These are phyloP conservation scores for Sporothrix dimorphospora DNA, from an alignment of 2,329 filamentous ascomycete species.

Conservation along the genomic window DNA sequence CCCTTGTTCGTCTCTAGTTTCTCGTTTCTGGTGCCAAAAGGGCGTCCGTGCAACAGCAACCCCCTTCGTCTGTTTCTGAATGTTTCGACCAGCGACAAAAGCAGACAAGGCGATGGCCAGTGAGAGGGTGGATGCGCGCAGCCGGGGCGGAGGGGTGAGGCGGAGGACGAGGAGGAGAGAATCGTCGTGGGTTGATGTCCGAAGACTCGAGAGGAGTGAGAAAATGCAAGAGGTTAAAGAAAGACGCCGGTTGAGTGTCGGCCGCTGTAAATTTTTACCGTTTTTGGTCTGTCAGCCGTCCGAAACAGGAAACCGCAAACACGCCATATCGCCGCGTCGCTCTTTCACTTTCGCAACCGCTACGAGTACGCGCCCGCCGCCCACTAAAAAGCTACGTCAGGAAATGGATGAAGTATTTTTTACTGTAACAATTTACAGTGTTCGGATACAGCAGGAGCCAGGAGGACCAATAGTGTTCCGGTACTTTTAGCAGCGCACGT, in stretches of 20 bases:
- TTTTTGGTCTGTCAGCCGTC: constrained; percentile 22
- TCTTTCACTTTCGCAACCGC: constrained; percentile 3
- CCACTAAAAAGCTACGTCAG: too few species aligned
- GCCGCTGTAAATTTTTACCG: constrained; percentile 8
- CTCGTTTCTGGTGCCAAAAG: not conserved
- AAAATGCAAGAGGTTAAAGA: too few species aligned
- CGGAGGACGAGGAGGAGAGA: not conserved
- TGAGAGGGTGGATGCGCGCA: not conserved
- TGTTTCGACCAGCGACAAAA: constrained; percentile 29
- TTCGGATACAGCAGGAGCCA: not conserved
- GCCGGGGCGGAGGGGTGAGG: not conserved
- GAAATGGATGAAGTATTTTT: not conserved
- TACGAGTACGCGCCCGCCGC: not conserved
- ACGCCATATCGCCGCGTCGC: constrained; percentile 16
- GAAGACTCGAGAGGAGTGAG: not conserved
- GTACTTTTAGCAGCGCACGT: too few species aligned
- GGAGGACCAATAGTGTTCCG: not conserved
- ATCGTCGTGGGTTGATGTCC: not conserved
- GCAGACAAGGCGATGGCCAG: not conserved
- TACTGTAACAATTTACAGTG: not conserved
- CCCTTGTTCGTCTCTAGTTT: constrained; percentile 25
- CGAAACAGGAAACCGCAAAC: constrained; percentile 23
- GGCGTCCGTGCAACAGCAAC: constrained; percentile 21
- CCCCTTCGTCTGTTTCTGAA: constrained; percentile 20
- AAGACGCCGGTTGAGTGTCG: not conserved